Conservation (phyloP, 768 basidiomycete species). For the Pisolithus tinctorius region DNA sequence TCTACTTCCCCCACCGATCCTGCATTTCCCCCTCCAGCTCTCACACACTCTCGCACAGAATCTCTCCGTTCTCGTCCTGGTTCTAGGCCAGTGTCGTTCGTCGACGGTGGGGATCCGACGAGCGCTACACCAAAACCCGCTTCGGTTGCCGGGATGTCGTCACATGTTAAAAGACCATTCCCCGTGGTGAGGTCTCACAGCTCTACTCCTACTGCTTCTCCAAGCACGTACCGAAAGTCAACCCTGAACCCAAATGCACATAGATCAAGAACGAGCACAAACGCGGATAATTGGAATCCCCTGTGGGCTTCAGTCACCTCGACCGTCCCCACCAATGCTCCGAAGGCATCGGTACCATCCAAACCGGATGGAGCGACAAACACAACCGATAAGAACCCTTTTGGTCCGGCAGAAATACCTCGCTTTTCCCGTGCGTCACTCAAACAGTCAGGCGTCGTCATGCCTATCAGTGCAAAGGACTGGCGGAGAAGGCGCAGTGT, state of each 20-base stretch:
- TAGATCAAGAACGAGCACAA: not conserved
- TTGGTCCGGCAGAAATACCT: constrained; percentile 22
- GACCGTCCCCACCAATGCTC: not conserved
- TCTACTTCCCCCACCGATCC: not conserved
- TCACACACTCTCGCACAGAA: constrained; percentile 14
- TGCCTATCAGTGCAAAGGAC: constrained; percentile 25
- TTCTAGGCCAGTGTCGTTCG: not conserved
- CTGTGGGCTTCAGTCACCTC: not conserved
- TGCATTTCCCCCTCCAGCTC: constrained; percentile 16
- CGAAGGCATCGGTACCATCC: constrained; percentile 22
- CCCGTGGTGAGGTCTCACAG: not conserved
- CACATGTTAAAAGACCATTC: not conserved
- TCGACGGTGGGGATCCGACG: not conserved
- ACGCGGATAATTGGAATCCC: not conserved
- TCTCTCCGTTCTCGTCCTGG: constrained; percentile 5
- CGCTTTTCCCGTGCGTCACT: constrained; percentile 26
- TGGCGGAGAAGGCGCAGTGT: constrained; percentile 17
- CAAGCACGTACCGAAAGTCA: not conserved
- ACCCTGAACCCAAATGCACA: not conserved
- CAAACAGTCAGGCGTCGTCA: constrained; percentile 22
- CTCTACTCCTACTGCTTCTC: not conserved
- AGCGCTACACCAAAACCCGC: too few relatives aligned
- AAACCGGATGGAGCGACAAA: too few relatives aligned
- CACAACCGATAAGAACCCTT: constrained; percentile 10
- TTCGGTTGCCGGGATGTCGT: constrained; percentile 2